Evolutionary conservation across 73 alveolate species (phyloP).

Genomic region (Blepharisma japonicum): DNA sequence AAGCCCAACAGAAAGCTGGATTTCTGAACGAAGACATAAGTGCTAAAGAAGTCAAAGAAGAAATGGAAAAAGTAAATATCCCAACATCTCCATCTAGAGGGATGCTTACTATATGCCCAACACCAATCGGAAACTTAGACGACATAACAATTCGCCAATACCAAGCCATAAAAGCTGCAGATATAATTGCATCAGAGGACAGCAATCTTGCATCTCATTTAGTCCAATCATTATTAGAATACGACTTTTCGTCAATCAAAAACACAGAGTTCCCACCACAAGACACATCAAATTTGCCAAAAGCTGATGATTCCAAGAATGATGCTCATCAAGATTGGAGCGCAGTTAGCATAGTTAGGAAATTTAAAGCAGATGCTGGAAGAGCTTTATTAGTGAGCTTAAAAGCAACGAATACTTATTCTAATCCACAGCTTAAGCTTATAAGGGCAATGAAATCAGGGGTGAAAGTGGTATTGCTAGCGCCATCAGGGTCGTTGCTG

Average conservation of each 20-base stretch:
- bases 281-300: slow-evolving; percentile 42
- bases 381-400: slow-evolving; percentile 77
- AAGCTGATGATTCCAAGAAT: slow-evolving; percentile 34
- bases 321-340: slow-evolving; percentile 52
- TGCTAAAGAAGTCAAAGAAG: slow-evolving; percentile 4
- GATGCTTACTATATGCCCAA: slow-evolving; percentile 65
- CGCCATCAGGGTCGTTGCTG: slow-evolving; percentile 86
- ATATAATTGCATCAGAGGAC: slow-evolving; percentile 87
- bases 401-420: slow-evolving; percentile 69
- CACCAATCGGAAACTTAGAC: slow-evolving; percentile 85
- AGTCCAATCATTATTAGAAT: slow-evolving; percentile 52
- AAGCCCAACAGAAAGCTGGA: no score
- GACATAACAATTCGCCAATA: slow-evolving; percentile 66
- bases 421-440: slow-evolving; percentile 58
- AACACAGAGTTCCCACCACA: slow-evolving; percentile 50
- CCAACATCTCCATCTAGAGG: slow-evolving; percentile 33
- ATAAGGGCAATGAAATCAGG: slow-evolving; percentile 77
- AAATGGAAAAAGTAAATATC: slow-evolving; percentile 32
- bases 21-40: no score
- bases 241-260: slow-evolving; percentile 53
- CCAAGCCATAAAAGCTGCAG: slow-evolving; percentile 65
- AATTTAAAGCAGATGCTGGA: slow-evolving; percentile 66
- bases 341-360: slow-evolving; percentile 39
- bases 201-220: slow-evolving; percentile 70
- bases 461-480: slow-evolving; percentile 66